Percentiles rank a stretch among this genome's conserved stretches.
These are phyloP conservation scores for Malbranchea zuffiana DNA, from an alignment of 2,329 filamentous ascomycete genomes.

Conservation along the genomic window DNA sequence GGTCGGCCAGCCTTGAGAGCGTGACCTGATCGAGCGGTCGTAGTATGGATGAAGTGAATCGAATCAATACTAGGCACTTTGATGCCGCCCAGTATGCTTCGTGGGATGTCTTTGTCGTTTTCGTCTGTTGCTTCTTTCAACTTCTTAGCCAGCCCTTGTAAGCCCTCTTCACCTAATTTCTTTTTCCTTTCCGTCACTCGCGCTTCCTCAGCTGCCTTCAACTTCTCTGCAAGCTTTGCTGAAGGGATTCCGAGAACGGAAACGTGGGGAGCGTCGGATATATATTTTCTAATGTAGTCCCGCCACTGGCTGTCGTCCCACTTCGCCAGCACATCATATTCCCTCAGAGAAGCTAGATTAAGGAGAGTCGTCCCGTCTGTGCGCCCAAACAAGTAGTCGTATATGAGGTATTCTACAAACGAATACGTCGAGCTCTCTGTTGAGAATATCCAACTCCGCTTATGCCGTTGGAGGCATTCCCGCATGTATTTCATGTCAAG, in stretches of 20 bases:
- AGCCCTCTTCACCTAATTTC: constrained; percentile 67
- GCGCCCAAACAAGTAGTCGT: constrained; percentile 81
- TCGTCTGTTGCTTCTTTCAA: constrained; percentile 75
- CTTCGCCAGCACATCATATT: constrained; percentile 56
- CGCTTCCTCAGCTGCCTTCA: constrained; percentile 70
- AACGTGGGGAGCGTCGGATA: constrained; percentile 73
- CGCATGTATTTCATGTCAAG: constrained; percentile 83
- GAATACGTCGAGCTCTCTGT: constrained; percentile 72
- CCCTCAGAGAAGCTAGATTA: constrained; percentile 43
- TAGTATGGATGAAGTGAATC: constrained; percentile 87
- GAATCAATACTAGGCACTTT: constrained; percentile 74
- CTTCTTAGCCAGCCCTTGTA: constrained; percentile 61
- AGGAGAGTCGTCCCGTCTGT: constrained; percentile 68
- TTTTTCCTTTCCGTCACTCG: constrained; percentile 69
- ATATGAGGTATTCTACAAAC: constrained; percentile 76
- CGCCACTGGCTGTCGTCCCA: constrained; percentile 85
- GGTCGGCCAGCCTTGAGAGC: constrained; percentile 60
- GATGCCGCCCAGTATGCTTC: constrained; percentile 69
- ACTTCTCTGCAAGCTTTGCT: constrained; percentile 61
- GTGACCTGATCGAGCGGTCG: constrained; percentile 69
- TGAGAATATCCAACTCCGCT: constrained; percentile 68
- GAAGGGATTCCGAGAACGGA: constrained; percentile 85
- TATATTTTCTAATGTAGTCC: constrained; percentile 68
- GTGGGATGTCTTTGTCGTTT: constrained; percentile 79
- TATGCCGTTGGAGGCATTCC: constrained; percentile 74